phyloP scores from a whole-genome alignment of 1,284 basidiomycete genomes.

The Phaffia rhodozyma region DNA sequence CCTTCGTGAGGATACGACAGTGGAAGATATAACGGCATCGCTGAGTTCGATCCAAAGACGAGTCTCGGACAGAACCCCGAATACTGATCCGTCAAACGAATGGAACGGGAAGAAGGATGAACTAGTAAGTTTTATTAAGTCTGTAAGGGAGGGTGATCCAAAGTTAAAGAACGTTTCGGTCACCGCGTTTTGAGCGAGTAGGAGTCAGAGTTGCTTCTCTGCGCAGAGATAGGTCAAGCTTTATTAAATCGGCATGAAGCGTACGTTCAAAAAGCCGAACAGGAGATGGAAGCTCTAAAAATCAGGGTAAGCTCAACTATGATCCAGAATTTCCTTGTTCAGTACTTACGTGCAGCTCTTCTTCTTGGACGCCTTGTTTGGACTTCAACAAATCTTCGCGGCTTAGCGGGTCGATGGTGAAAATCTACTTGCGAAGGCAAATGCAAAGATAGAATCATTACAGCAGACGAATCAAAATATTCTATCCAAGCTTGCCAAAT shows the following conservation, averaged over 20 bases:
- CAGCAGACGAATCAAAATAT: constrained; percentile 11
- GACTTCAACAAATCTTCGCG: background rate
- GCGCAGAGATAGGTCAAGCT: constrained; percentile 15
- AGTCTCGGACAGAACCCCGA: no score
- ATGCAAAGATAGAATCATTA: background rate
- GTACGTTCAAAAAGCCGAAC: background rate
- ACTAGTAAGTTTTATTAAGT: no score
- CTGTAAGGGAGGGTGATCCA: no score
- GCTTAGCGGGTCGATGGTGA: constrained; percentile 1
- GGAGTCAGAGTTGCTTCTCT: constrained; percentile 6
- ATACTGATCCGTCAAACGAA: no score
- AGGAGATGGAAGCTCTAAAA: constrained; percentile 1
- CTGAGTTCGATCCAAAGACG: no score
- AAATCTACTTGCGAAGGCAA: constrained; percentile 6
- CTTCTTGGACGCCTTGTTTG: background rate
- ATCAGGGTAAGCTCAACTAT: background rate
- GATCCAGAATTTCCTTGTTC: background rate
- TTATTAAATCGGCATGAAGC: constrained; percentile 13
- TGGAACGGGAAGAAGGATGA: no score
- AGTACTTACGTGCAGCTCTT: background rate
- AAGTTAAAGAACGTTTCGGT: no score
- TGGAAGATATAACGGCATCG: no score
- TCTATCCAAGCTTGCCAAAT: constrained; percentile 9
- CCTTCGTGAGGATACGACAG: no score
- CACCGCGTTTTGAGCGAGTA: no score